Evolutionary conservation across 352 stramenopile genomes (phyloP).

Genomic region (Elongisporangium undulatum): DNA sequence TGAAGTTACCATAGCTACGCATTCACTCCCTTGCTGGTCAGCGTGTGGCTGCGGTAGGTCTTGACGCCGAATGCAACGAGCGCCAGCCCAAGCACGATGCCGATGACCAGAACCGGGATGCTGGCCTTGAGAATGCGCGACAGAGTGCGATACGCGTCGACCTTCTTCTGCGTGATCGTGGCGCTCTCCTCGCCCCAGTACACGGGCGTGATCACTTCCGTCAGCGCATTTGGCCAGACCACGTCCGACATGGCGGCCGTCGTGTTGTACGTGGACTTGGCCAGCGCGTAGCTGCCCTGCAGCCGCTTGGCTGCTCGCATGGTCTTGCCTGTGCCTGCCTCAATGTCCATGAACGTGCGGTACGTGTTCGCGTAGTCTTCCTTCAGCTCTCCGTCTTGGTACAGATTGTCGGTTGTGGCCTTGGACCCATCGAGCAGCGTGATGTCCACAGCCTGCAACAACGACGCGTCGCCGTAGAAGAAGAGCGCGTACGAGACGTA

Average conservation of each 20-base stretch:
- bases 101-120: conserved; percentile 55
- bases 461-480: conserved; percentile 23
- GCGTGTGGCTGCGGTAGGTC: neutral
- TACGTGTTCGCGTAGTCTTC: conserved; percentile 23
- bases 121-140: conserved; percentile 32
- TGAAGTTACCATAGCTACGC: neutral
- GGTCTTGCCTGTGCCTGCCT: conserved; percentile 32
- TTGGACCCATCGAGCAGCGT: conserved; percentile 22
- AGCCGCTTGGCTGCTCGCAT: conserved; percentile 32
- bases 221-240: conserved; percentile 40
- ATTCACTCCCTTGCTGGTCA: neutral
- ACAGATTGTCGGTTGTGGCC: conserved; percentile 15
- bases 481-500: conserved; percentile 39
- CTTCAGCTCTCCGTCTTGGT: conserved; percentile 26
- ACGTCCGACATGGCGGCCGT: conserved; percentile 50
- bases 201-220: conserved; percentile 45
- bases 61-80: conserved; percentile 24
- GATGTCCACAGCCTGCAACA: conserved; percentile 19
- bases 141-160: conserved; percentile 41
- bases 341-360: conserved; percentile 28
- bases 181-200: conserved; percentile 56
- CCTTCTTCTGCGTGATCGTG: conserved; percentile 21
- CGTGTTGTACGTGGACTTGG: conserved; percentile 18
- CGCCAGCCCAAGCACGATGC: conserved; percentile 28
- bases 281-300: conserved; percentile 25